Evolutionary conservation across 2,329 filamentous ascomycete genomes (phyloP).

Genomic region (Aciculosporium take): DNA sequence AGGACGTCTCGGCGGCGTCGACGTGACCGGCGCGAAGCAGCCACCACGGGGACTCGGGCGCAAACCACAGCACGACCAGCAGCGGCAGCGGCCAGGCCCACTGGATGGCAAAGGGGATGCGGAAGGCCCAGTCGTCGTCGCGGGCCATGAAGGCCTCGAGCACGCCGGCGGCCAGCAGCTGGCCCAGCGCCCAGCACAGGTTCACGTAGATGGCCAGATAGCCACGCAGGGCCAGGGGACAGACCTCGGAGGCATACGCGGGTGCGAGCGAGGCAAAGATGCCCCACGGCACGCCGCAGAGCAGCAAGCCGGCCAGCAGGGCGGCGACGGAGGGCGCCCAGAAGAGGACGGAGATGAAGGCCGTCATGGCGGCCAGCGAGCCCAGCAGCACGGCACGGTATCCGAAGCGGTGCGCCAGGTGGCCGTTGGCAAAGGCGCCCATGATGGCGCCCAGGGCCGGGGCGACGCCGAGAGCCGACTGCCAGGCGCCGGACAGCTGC

Average conservation of each 20-base stretch:
- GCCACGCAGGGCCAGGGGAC: slow-evolving; percentile 29
- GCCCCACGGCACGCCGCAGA: slow-evolving; percentile 33
- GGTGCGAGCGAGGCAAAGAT: slow-evolving; percentile 32
- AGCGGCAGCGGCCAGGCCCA: slow-evolving; percentile 35
- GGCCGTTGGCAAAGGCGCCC: slow-evolving; percentile 34
- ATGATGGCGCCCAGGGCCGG: slow-evolving; percentile 33
- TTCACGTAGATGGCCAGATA: slow-evolving; percentile 36
- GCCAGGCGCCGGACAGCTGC: slow-evolving; percentile 36
- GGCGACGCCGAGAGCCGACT: slow-evolving; percentile 35
- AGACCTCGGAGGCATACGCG: slow-evolving; percentile 34
- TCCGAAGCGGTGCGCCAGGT: slow-evolving; percentile 30
- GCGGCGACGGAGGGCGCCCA: slow-evolving; percentile 26
- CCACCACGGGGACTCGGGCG: slow-evolving; percentile 38
- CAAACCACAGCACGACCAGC: slow-evolving; percentile 26
- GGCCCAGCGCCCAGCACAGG: slow-evolving; percentile 35
- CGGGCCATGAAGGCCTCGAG: slow-evolving; percentile 24
- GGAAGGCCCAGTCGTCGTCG: slow-evolving; percentile 28
- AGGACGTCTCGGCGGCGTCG: slow-evolving; percentile 23
- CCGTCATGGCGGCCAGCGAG: slow-evolving; percentile 23
- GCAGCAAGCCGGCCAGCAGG: slow-evolving; percentile 30
- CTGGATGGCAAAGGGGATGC: slow-evolving; percentile 34
- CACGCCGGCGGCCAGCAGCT: slow-evolving; percentile 30
- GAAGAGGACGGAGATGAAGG: slow-evolving; percentile 35
- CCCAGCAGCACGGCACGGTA: slow-evolving; percentile 33
- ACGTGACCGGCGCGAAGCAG: slow-evolving; percentile 26